Evolutionary conservation across 1,284 basidiomycete species (phyloP).

Genomic region (Leccinum pseudoinsigne): DNA sequence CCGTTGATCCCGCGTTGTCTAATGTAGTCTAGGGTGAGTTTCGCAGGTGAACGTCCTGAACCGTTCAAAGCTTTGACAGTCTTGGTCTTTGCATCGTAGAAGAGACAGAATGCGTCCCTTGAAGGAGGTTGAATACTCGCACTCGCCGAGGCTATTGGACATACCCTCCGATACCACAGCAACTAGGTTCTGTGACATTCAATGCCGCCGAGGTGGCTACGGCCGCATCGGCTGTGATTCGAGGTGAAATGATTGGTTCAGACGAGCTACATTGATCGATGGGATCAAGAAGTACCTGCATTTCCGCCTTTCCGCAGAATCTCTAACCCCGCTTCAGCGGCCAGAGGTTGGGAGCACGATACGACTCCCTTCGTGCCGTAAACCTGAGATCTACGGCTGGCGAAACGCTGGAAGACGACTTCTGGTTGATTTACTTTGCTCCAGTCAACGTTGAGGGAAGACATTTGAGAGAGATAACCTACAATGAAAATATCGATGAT

Average conservation of each 20-base stretch:
- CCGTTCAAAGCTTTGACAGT: slow-evolving; percentile 84
- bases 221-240: slow-evolving; percentile 60
- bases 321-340: slow-evolving; percentile 86
- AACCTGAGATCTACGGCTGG: slow-evolving; percentile 73
- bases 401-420: slow-evolving; percentile 57
- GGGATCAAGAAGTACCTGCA: slow-evolving; percentile 54
- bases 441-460: slow-evolving; percentile 62
- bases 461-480: slow-evolving; percentile 31
- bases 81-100: slow-evolving; percentile 83
- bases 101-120: slow-evolving; percentile 91
- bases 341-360: slow-evolving; percentile 88
- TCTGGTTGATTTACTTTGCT: slow-evolving; percentile 63
- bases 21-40: slow-evolving; percentile 75
- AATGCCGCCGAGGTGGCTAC: slow-evolving; percentile 85
- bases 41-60: slow-evolving; percentile 83
- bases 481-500: slow-evolving; percentile 3
- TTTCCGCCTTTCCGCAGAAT: slow-evolving; percentile 91
- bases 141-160: slow-evolving; percentile 16
- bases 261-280: not conserved
- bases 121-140: slow-evolving; percentile 12
- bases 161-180: slow-evolving; percentile 81
- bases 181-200: slow-evolving; percentile 84
- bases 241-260: slow-evolving; percentile 2
- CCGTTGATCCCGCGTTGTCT: slow-evolving; percentile 71
- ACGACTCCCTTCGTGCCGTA: slow-evolving; percentile 89